phyloP scores from a whole-genome alignment of 2,329 filamentous ascomycete species.

The Trichoderma sp. region DNA sequence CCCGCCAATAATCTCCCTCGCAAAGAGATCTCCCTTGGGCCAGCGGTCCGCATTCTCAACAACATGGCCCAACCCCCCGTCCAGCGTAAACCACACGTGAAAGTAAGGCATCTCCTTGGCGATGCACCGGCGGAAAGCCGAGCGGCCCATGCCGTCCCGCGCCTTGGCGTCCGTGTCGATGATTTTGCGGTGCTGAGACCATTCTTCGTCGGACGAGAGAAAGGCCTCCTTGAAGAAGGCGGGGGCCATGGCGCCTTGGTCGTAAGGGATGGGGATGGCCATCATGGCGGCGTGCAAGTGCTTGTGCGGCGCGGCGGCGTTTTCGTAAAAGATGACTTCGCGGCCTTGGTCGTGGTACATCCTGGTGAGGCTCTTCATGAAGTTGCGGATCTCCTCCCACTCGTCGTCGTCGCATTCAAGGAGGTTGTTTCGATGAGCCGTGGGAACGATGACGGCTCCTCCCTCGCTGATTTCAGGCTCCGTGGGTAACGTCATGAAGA shows the following conservation, averaged over 20 bases:
- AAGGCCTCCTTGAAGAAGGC: slow-evolving; percentile 97
- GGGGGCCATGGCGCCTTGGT: slow-evolving; percentile 84
- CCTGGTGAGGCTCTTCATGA: slow-evolving; percentile 93
- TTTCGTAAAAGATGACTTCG: slow-evolving; percentile 96
- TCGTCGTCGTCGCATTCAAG: slow-evolving; percentile 99
- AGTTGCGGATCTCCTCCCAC: slow-evolving; percentile 98
- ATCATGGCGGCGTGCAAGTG: slow-evolving; percentile 82
- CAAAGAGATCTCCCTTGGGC: slow-evolving; percentile 90
- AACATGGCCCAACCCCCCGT: slow-evolving; percentile 88
- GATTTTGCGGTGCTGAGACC: slow-evolving; percentile 91
- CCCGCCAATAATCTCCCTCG: slow-evolving; percentile 84
- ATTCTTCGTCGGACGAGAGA: slow-evolving; percentile 81
- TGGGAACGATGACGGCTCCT: slow-evolving; percentile 83
- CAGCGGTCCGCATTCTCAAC: slow-evolving; percentile 82
- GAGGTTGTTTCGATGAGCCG: slow-evolving; percentile 82
- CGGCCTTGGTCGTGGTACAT: slow-evolving; percentile 93
- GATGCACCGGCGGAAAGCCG: slow-evolving; percentile 76
- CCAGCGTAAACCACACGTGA: slow-evolving; percentile 88
- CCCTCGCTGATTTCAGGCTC: slow-evolving; percentile 82
- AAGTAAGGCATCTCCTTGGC: slow-evolving; percentile 99
- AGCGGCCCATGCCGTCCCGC: slow-evolving; percentile 64
- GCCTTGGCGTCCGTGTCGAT: slow-evolving; percentile 76
- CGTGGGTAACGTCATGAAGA: slow-evolving; percentile 83
- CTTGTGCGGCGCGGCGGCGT: slow-evolving; percentile 76
- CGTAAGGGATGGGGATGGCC: slow-evolving; percentile 83